phyloP scores from a whole-genome alignment of 139 green algal species.

The Nannochloris sp. region DNA sequence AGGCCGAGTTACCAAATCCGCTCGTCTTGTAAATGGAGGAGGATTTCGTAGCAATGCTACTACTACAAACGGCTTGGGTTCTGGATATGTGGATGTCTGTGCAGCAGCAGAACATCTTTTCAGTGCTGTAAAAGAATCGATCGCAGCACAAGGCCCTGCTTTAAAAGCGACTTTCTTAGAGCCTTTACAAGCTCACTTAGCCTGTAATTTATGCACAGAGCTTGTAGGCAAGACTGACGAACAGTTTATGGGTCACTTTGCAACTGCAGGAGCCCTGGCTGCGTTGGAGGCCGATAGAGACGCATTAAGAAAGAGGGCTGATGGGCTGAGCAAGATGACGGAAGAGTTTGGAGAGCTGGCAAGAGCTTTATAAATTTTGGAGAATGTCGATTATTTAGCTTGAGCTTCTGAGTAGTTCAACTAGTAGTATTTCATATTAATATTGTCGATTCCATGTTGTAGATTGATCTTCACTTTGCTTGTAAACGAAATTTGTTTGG shows the following conservation, averaged over 20 bases:
- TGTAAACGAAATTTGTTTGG: too few relatives aligned
- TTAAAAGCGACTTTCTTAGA: slow-evolving; percentile 81
- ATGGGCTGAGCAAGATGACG: slow-evolving; percentile 69
- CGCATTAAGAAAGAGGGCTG: slow-evolving; percentile 46
- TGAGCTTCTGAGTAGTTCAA: too few relatives aligned
- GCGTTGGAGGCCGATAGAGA: slow-evolving; percentile 57
- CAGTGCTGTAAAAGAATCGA: slow-evolving; percentile 33
- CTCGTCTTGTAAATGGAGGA: slow-evolving; percentile 7
- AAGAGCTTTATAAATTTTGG: neutral
- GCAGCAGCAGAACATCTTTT: slow-evolving; percentile 45
- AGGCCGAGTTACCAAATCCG: slow-evolving; percentile 36
- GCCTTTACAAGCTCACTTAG: slow-evolving; percentile 47
- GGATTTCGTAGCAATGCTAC: neutral
- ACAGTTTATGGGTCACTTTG: slow-evolving; percentile 59
- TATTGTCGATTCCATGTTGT: too few relatives aligned
- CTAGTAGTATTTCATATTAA: too few relatives aligned
- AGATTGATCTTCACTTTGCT: too few relatives aligned
- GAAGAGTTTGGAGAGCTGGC: slow-evolving; percentile 69
- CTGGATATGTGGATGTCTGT: slow-evolving; percentile 35
- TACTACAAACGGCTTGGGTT: neutral
- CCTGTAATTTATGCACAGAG: slow-evolving; percentile 54
- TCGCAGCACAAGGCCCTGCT: slow-evolving; percentile 57
- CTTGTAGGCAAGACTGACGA: slow-evolving; percentile 66
- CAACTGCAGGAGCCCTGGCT: slow-evolving; percentile 57
- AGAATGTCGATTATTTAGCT: too few relatives aligned